Evolutionary conservation across 129 eudicot genomes (phyloP).

Genomic region (Chrysanthemum makinoi): DNA sequence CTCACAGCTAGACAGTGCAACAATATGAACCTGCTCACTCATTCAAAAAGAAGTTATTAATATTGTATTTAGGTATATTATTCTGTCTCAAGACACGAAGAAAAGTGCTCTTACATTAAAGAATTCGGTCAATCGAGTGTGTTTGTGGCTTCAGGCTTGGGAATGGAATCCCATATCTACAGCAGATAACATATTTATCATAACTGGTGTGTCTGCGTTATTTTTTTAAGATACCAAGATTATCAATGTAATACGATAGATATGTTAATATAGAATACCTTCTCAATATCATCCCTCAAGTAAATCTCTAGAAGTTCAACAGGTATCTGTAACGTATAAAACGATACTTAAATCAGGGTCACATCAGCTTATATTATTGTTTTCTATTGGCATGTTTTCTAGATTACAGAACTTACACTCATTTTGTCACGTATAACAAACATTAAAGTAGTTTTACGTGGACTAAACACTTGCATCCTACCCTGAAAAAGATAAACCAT

Average conservation of each 20-base stretch:
- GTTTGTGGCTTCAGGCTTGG: constrained; percentile 86
- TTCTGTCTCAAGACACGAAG: too few relatives aligned
- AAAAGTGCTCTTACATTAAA: constrained; percentile 57
- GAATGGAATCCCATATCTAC: constrained; percentile 86
- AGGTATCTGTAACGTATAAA: background rate
- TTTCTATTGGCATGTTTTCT: too few relatives aligned
- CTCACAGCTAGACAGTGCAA: constrained; percentile 63
- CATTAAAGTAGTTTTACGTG: too few relatives aligned
- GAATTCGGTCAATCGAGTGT: constrained; percentile 70
- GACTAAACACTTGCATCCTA: too few relatives aligned
- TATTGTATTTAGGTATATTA: too few relatives aligned
- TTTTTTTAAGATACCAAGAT: too few relatives aligned
- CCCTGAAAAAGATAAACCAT: too few relatives aligned
- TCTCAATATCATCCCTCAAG: background rate
- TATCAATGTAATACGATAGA: too few relatives aligned
- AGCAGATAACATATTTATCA: background rate
- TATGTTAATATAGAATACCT: background rate
- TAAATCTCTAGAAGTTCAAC: background rate
- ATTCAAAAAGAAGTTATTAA: background rate
- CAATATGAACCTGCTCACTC: constrained; percentile 59
- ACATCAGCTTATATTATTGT: background rate
- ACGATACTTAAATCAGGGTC: background rate
- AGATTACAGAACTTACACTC: too few relatives aligned
- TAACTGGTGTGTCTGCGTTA: too few relatives aligned
- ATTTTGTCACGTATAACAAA: background rate